Conservation (phyloP, 331 rosid species). For the Stylosanthes scabra region DNA sequence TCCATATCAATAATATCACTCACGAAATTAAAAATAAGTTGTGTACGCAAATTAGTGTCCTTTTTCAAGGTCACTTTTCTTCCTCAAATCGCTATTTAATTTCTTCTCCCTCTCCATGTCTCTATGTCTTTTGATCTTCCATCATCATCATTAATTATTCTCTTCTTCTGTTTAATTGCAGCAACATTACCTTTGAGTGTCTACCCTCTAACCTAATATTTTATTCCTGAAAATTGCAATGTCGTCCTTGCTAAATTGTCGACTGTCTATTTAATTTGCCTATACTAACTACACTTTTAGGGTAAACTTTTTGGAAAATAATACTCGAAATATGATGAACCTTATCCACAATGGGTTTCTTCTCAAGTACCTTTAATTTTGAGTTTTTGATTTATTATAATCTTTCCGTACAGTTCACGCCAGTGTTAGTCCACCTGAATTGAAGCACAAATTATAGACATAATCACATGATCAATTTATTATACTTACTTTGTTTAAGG, state of each 20-base stretch:
- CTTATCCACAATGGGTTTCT: too few species aligned
- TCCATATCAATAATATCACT: too few species aligned
- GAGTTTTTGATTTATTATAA: too few species aligned
- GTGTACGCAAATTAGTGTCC: neutral
- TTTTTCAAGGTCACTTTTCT: neutral
- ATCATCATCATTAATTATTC: neutral
- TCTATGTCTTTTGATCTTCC: neutral
- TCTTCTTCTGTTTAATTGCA: neutral
- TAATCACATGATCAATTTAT: too few species aligned
- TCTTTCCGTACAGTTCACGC: too few species aligned
- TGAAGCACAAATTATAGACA: too few species aligned
- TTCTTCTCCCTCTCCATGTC: neutral
- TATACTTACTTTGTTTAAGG: too few species aligned
- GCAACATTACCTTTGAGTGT: neutral
- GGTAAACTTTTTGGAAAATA: too few species aligned
- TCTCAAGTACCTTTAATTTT: too few species aligned
- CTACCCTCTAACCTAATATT: neutral
- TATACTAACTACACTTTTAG: neutral
- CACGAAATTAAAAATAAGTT: neutral
- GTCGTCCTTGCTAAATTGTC: neutral
- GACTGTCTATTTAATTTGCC: neutral
- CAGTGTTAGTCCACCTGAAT: too few species aligned
- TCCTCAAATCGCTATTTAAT: neutral
- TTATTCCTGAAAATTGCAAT: neutral
- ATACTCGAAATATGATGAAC: too few species aligned